Evolutionary conservation across 1,284 basidiomycete species (phyloP), one percentile per base, ranked within the genome.

Genomic region (Farysia itapuensis): DNA sequence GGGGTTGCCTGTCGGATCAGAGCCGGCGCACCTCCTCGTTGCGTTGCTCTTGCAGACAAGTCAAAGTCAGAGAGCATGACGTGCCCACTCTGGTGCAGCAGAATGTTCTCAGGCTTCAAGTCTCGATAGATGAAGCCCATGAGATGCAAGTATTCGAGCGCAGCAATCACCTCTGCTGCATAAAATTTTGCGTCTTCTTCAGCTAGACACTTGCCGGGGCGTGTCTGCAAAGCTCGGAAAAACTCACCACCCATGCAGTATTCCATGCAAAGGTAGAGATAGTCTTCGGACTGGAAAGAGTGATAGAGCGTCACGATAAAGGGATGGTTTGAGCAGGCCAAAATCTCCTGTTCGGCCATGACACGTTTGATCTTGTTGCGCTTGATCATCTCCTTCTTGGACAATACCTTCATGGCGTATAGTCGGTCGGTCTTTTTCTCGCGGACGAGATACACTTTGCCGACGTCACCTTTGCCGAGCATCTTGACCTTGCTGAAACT

Each of bases 191-290:
- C 89, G 29, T 90, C 91, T 58, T 96, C 92, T 79, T 98, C 95
- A 20, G 89, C 81, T 15, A 99, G 83, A 78, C 95, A 97, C 77
- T 94, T 97, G 34, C 90, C 92, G 3, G 94, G 95, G 50, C 91
- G 83, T 33, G 89, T 90, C 42, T 75, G 73, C 7, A 75, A 47
- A 9, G 94, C 92, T 24, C 95, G 86, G 83, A 99, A 98, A 81
- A 98, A 98, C 77, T 98, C 94, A 52, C 94, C 94, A 31, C 94
- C 94, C 88, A 95, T 94, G 80, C 95, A 98, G 79, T 97, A 98
- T 41, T 75, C 74, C 71, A 76, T 74, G 46, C 71, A 75, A 24
- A 76, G 66, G 36, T 74, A 76, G 34, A 76, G 64, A 47, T 75
- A 74, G 45, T 75, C 71, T 20, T 64, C 56, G 35, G 70, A 66